Conservation (phyloP, 768 basidiomycete genomes). For the Rhizopogon roseolus region DNA sequence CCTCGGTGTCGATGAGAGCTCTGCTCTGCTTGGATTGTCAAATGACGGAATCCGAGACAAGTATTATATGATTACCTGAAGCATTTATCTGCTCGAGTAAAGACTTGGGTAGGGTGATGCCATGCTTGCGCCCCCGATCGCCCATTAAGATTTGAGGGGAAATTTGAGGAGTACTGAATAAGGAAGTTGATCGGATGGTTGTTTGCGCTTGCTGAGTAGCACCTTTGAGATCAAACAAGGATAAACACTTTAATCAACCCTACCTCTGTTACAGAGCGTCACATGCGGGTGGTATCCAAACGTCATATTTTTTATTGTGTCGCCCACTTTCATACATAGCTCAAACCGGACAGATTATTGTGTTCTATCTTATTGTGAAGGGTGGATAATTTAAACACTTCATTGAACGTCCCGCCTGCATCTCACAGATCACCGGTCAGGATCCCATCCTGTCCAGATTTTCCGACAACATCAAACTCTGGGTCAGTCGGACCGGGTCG, state of each 20-base stretch:
- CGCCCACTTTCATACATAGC: too few relatives aligned
- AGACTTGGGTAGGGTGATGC: slow-evolving; percentile 23
- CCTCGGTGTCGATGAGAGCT: slow-evolving; percentile 3
- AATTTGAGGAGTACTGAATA: not conserved
- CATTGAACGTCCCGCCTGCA: too few relatives aligned
- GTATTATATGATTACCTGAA: slow-evolving; percentile 5
- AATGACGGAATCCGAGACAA: not conserved
- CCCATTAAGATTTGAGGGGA: slow-evolving; percentile 3
- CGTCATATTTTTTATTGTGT: too few relatives aligned
- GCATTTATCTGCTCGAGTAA: slow-evolving; percentile 21
- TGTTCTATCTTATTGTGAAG: too few relatives aligned
- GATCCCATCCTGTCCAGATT: too few relatives aligned
- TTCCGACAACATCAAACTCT: too few relatives aligned
- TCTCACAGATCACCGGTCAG: too few relatives aligned
- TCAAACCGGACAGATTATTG: too few relatives aligned
- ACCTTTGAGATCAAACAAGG: slow-evolving; percentile 3
- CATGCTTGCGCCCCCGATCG: slow-evolving; percentile 7
- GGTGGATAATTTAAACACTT: too few relatives aligned
- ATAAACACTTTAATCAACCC: slow-evolving; percentile 3
- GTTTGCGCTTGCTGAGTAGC: not conserved
- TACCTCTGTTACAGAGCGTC: too few relatives aligned
- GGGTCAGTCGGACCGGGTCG: too few relatives aligned
- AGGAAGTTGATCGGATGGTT: not conserved
- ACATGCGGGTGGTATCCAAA: too few relatives aligned
- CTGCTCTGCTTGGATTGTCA: slow-evolving; percentile 4